Evolutionary conservation across 2,329 filamentous ascomycete species (phyloP), one percentile per base, ranked within the genome.

Genomic region (Didymella arachidicola): DNA sequence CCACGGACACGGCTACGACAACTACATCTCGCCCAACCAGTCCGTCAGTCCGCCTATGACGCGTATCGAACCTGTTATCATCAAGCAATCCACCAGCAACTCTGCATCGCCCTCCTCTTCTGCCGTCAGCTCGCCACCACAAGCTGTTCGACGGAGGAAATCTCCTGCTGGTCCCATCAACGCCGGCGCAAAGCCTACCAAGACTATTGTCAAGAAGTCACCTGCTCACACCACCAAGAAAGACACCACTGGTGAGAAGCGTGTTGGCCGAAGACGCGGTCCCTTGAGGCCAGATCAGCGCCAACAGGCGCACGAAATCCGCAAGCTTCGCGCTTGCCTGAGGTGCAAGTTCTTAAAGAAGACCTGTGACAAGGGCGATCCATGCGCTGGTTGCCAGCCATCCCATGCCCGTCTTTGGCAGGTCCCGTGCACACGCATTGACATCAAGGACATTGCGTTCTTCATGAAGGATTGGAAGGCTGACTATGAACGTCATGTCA

Each of bases 381-480:
- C 94, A 57, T 98, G 94, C 79, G 91, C 89, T 71, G 94, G 94
- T 46, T 98, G 94, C 82, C 91, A 97, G 81, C 94, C 94, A 49
- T 96, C 93, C 19, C 94, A 98, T 78, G 94, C 94, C 63, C 89
- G 94, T 64, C 84, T 98, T 51, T 98, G 94, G 94, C 93, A 97
- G 80, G 94, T 98, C 43, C 94, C 94, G 61, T 98, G 94, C 83
- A 98, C 94, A 39, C 91, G 94, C 62, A 97, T 97, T 73, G 94
- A 97, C 78, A 98, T 98, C 83, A 97, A 97, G 85, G 94, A 98
- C 72, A 96, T 98, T 72, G 91, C 88, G 42, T 97, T 96, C 79
- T 98, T 98, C 83, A 95, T 97, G 91, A 97, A 97, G 83, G 94
- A 97, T 79, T 98, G 93, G 93, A 96, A 94, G 80, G 93, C 93